phyloP scores from a whole-genome alignment of 176 grass and related monocot genomes.

The Carex cristatella region DNA sequence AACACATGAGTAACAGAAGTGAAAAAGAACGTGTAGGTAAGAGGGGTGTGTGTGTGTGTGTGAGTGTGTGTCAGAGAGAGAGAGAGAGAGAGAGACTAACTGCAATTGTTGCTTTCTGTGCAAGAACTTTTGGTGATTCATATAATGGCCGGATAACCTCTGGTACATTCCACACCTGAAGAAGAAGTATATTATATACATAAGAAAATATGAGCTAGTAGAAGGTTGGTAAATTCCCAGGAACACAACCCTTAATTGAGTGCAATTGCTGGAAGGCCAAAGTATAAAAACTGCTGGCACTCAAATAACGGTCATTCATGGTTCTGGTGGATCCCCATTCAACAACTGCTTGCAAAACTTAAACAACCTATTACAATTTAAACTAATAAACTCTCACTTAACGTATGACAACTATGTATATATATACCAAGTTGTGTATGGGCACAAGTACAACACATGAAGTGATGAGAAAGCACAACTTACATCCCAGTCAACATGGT shows the following conservation, averaged over 20 bases:
- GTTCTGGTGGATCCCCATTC: background rate
- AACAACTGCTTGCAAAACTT: background rate
- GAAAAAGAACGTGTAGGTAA: background rate
- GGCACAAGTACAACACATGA: background rate
- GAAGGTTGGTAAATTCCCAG: background rate
- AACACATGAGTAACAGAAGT: constrained; percentile 14
- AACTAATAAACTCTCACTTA: background rate
- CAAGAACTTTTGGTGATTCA: constrained; percentile 74
- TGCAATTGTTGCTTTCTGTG: constrained; percentile 73
- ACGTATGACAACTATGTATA: background rate
- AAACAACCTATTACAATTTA: background rate
- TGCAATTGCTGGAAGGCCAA: background rate
- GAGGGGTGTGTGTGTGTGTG: background rate
- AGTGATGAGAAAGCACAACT: background rate
- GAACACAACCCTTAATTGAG: background rate
- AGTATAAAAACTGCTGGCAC: too few species aligned
- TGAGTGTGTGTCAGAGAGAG: too few species aligned
- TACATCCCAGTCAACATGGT: constrained; percentile 94
- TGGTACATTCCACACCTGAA: constrained; percentile 81
- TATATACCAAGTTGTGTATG: background rate
- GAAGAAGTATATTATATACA: background rate
- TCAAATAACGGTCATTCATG: background rate
- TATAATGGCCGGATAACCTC: constrained; percentile 88
- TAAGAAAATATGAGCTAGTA: background rate
- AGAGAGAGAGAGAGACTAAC: constrained; percentile 32